Evolutionary conservation across 441 rosid genomes (phyloP), one percentile per base, ranked within the genome.

Genomic region (Biscutella laevigata): DNA sequence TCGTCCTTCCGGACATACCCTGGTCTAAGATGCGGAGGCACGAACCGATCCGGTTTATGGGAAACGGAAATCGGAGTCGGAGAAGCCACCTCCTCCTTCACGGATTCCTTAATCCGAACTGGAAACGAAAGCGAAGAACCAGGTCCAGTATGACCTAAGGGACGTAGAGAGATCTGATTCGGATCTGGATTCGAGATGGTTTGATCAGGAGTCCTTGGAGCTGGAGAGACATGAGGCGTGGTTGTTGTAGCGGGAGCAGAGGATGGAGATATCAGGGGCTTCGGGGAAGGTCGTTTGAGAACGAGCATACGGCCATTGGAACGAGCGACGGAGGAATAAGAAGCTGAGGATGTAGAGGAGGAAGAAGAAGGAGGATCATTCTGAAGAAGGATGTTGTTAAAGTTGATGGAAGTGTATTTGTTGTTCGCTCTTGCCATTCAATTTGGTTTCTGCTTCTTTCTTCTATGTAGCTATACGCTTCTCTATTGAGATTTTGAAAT

Each of bases 1-100:
- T 77, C 86, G 63, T 83, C 80, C 51, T 59, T 81, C 4, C 79
- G 79, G 5, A 47, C 68, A 51, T 79, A 85, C 6, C 92, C 88
- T 14, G 89, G 95, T 64, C 92, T 81, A 21, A 88, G 97, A 81
- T 88, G 95, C 42, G 95, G 92, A 20, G 95, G 95, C 44, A 88
- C 82, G 37, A 88, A 88, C 62, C 74, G 71, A 37, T 69, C 52
- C 20, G 72, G 60, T 46, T 77, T 82, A 29, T 48, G 48, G 6
- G 70, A 65, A 2, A 36, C 1, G 13, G 77, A 66, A 16, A 69
- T 61, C 34, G 55, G 71, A 44, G 61, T 26, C 28, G 61, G 40
- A 25, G 37, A 2, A 29, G 39, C 57, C 11, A 22, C 71, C 46
- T 53, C 71, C 46, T 53, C 71, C 49, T 61, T 73, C 12, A 49